Conservation (phyloP, 169 alveolate species). For the Plasmodium coatneyi region DNA sequence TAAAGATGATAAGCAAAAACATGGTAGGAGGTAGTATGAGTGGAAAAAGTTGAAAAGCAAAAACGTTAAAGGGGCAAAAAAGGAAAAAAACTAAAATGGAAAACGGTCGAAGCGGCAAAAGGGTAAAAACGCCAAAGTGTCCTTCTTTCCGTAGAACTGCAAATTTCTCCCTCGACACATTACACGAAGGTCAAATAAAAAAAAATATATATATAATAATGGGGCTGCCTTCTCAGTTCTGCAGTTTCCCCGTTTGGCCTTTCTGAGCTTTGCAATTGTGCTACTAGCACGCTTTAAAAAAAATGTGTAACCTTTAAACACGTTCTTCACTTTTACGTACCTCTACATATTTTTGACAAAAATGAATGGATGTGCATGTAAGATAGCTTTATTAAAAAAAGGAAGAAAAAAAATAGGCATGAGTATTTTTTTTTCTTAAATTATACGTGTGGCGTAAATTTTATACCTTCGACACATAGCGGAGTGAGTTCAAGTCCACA, state of each 20-base stretch:
- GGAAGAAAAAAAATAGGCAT: background rate
- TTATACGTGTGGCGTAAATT: background rate
- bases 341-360: background rate
- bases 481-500: background rate
- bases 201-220: background rate
- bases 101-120: background rate
- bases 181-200: background rate
- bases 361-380: background rate
- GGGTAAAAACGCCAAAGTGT: background rate
- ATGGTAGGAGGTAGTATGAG: background rate
- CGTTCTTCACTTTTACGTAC: background rate
- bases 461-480: background rate
- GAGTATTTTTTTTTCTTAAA: background rate
- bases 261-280: background rate
- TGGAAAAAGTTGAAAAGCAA: background rate
- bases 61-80: background rate
- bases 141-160: background rate
- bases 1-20: background rate
- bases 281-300: background rate
- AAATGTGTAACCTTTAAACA: background rate
- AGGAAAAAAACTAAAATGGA: background rate
- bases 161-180: background rate
- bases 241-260: background rate
- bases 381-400: background rate
- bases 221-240: background rate